Percentiles rank a stretch among this genome's conserved stretches.
These are phyloP conservation scores for Dacryopinax primogenitus DNA, from an alignment of 768 basidiomycete genomes.

Conservation along the genomic window DNA sequence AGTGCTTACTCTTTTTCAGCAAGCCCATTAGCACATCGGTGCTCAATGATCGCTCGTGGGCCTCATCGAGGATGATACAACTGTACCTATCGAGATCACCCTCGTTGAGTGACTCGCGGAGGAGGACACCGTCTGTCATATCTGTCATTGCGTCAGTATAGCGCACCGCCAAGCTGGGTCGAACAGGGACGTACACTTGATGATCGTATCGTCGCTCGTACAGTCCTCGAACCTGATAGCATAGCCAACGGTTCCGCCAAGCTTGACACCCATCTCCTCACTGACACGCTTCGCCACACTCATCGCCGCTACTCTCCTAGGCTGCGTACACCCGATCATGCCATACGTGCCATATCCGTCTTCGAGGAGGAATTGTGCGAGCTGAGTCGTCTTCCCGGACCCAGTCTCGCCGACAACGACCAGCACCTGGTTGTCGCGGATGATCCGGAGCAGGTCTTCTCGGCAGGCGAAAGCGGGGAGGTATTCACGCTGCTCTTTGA, in stretches of 20 bases:
- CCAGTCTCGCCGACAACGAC: conserved; percentile 99
- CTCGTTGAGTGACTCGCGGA: conserved; percentile 96
- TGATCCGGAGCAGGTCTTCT: conserved; percentile 74
- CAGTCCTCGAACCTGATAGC: conserved; percentile 98
- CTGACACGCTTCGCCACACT: conserved; percentile 99
- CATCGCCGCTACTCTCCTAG: conserved; percentile 98
- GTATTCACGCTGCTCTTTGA: conserved; percentile 94
- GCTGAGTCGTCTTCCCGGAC: conserved; percentile 95
- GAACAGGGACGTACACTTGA: conserved; percentile 63
- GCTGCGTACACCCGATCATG: conserved; percentile 93
- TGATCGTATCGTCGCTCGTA: conserved; percentile 84
- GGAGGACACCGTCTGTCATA: conserved; percentile 97
- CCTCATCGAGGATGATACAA: conserved; percentile 96
- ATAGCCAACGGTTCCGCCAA: conserved; percentile 86
- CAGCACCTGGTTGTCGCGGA: conserved; percentile 92
- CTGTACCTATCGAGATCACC: conserved; percentile 96
- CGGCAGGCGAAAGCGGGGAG: conserved; percentile 95
- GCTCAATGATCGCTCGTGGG: conserved; percentile 92
- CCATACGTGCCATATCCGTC: conserved; percentile 88
- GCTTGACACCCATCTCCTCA: conserved; percentile 97
- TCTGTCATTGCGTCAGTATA: conserved; percentile 35
- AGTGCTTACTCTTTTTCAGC: conserved; percentile 68
- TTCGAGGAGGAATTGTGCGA: conserved; percentile 90
- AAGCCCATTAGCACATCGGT: conserved; percentile 98
- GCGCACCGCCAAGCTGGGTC: background rate